Evolutionary conservation across 139 green algal species (phyloP).

Genomic region (Chlorella sp.): DNA sequence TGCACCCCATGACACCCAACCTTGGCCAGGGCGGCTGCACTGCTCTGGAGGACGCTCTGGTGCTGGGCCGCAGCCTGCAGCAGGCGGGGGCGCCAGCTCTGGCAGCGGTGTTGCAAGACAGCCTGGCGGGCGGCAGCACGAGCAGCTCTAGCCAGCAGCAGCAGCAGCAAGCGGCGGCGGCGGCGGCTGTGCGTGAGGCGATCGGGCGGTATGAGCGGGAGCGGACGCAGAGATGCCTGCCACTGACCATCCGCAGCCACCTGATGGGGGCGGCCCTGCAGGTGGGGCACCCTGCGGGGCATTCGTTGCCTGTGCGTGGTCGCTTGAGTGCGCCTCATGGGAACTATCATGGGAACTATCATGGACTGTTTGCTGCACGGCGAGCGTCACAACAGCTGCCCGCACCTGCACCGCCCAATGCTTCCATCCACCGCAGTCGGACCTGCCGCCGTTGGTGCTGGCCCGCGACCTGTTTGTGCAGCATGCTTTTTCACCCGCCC

Average conservation of each 20-base stretch:
- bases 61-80: slow-evolving; percentile 59
- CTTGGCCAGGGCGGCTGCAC: slow-evolving; percentile 70
- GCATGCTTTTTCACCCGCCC: slow-evolving; percentile 47
- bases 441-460: slow-evolving; percentile 52
- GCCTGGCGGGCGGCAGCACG: not conserved
- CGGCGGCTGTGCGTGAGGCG: slow-evolving; percentile 32
- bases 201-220: slow-evolving; percentile 66
- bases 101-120: not conserved
- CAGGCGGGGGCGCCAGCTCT: not conserved
- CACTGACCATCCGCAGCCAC: slow-evolving; percentile 54
- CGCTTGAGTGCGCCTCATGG: no score
- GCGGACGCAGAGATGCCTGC: slow-evolving; percentile 42
- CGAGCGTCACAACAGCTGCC: no score
- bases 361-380: no score
- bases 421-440: slow-evolving; percentile 52
- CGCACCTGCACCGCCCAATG: no score
- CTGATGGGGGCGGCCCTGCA: slow-evolving; percentile 67
- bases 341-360: no score
- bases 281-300: slow-evolving; percentile 17
- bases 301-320: no score
- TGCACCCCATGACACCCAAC: slow-evolving; percentile 88
- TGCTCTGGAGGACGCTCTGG: slow-evolving; percentile 79
- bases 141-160: no score
- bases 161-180: not conserved
- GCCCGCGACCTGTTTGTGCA: slow-evolving; percentile 56